Percentiles rank a stretch among this genome's conserved stretches.
phyloP scores from a whole-genome alignment of 139 green algal genomes.

The Chlorella sorokiniana region DNA sequence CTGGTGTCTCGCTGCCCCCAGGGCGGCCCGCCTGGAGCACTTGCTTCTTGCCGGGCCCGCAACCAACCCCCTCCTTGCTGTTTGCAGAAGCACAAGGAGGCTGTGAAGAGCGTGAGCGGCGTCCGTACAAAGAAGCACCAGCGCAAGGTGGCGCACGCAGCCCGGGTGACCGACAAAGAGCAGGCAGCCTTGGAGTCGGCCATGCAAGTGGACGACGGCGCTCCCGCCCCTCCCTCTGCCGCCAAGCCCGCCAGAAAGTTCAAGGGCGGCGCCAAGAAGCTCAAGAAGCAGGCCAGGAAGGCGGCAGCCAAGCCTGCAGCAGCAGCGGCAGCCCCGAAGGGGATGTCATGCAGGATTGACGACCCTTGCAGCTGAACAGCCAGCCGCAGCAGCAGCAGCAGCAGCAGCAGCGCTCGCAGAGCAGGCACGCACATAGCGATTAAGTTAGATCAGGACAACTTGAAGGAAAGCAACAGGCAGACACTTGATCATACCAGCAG shows the following conservation, averaged over 20 bases:
- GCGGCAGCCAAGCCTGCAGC: not conserved
- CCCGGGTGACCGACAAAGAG: conserved; percentile 56
- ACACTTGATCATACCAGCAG: not conserved
- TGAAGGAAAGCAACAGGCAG: not conserved
- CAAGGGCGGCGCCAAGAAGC: conserved; percentile 4
- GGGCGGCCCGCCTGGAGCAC: too few species aligned
- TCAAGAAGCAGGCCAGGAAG: conserved; percentile 30
- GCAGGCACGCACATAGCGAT: conserved; percentile 31
- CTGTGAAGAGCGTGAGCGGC: conserved; percentile 32
- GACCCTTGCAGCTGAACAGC: too few species aligned
- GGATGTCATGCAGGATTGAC: too few species aligned
- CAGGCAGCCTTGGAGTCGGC: conserved; percentile 46
- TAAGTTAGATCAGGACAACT: not conserved
- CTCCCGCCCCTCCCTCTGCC: not conserved
- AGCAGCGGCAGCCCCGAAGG: too few species aligned
- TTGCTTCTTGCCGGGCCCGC: too few species aligned
- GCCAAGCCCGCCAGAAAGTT: conserved; percentile 1
- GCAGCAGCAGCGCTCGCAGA: not conserved
- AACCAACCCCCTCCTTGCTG: too few species aligned
- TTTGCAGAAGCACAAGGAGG: conserved; percentile 33
- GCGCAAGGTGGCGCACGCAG: conserved; percentile 27
- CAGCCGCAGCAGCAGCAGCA: not conserved
- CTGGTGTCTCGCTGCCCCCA: not conserved
- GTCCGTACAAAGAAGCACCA: conserved; percentile 39
- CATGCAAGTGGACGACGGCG: conserved; percentile 39